Base-by-base conservation (phyloP, 2,329 filamentous ascomycete species). In the Helotiales sp. region DNA sequence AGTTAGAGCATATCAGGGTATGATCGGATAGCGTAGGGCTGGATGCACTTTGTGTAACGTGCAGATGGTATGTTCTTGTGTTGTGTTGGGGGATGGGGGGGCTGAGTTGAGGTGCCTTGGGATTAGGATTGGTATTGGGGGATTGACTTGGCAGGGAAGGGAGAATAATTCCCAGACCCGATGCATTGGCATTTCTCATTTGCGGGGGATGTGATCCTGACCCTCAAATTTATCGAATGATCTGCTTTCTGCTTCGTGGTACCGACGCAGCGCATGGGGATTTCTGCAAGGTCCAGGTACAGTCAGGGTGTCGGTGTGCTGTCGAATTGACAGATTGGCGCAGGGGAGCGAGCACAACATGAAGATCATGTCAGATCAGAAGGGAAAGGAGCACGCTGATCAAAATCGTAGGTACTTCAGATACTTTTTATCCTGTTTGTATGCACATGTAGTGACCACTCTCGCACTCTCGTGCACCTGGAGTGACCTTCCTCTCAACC, bases 401-500 rank as follows among this genome's bases (percentile, higher is more conserved):
- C 24, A 15, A 52, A 26, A 52, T 52, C 26, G 22, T 50, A 13
- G 37, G n/a, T 17, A 52, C 6, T 30, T 5, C n/a, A 17, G 24
- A 30, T 52, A 52, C 40, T 20, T 45, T 52, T 30, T 52, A 52
- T 52, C 26, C 49, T 52, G 49, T 52, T 17, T 52, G 49, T 52
- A 52, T 52, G 49, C 49, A 52, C 24, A 52, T n/a, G 49, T 52
- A 17, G 49, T 52, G 49, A 52, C 49, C 49, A 52, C 24, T 52
- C 49, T 52, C 49, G 49, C 49, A 52, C 24, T 52, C 49, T 30
- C 7, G 49, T 52, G 49, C n/a, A 52, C 26, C 49, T 32, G 5
- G 54, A 57, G 34, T 37, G 32, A 24, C 20, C 32, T 57, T 37
- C 20, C 32, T 40, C 20, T 13, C 28, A 55, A 57, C 3, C 32